Evolutionary conservation across 257 asterid genomes (phyloP).

Genomic region (Solanum virginianum): DNA sequence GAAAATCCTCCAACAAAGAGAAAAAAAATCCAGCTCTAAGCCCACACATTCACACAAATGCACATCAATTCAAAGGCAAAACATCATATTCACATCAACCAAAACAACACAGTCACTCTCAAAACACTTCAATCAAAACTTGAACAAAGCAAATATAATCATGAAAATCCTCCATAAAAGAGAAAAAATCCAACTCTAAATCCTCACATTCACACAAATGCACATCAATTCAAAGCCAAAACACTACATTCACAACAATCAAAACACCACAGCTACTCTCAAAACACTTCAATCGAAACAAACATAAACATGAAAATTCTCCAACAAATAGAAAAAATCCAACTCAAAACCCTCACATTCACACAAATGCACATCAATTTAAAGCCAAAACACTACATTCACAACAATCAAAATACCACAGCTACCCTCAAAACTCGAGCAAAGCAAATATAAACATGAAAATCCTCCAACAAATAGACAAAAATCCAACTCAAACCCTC

Average conservation of each 20-base stretch:
- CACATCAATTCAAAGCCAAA: conserved; percentile 1
- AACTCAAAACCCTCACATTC: background rate
- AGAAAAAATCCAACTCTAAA: background rate
- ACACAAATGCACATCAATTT: conserved; percentile 1
- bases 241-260: background rate
- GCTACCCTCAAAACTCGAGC: background rate
- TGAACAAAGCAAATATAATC: background rate
- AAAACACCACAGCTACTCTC: background rate
- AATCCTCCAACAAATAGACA: background rate
- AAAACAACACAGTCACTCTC: background rate
- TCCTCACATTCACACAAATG: background rate
- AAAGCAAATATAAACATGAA: too few species aligned
- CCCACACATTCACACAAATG: background rate
- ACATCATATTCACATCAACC: background rate
- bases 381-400: background rate
- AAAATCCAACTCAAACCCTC: background rate
- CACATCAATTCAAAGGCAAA: conserved; percentile 1
- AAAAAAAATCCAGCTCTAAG: background rate
- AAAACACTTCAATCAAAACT: background rate
- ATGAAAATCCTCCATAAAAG: background rate
- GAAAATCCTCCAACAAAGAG: background rate
- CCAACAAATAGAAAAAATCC: background rate
- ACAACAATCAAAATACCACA: background rate
- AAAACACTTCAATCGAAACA: background rate
- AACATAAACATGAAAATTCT: too few species aligned